Evolutionary conservation across 305 asterid genomes (phyloP), one percentile per base, ranked within the genome.

Genomic region (Ajuga reptans): DNA sequence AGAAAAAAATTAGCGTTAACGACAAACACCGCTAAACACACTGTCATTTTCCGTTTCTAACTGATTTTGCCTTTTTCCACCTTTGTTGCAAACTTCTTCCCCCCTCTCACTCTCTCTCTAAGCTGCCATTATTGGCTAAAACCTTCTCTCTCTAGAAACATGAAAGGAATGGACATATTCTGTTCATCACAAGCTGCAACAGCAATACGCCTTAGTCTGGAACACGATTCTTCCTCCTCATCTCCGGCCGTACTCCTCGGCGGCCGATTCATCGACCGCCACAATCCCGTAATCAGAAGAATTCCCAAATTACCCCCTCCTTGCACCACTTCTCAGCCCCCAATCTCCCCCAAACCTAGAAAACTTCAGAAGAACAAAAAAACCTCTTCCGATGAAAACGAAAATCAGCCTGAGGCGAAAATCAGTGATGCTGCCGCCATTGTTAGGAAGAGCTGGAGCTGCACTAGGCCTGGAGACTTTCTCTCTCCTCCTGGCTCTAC

Each of bases 261-360:
- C 67, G 52, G 34, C 57, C 83, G 84, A 8, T 82, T 85, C 53
- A 86, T 93, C 50, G 99, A 93, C 81, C 92, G 99, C 54, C 77
- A 81, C 81, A 93, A 93, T 53, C 99, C 99, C 51, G 87, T 90
- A n/a, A 89, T 93, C 50, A 75, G 77, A 47, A 77, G 94, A 41
- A 37, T 71, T 7, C 66, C 80, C 8, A 83, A 63, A 71, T 5
- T 79, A 0, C 51, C 46, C 46, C 74, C 85, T 34, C 82, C 83
- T 34, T 43, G 68, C 69, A 50, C 52, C 27, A 61, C 76, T 17
- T 66, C 87, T 14, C 75, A 68, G 31, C 76, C 62, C 10, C 80
- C 77, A 6, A 8, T 51, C 14, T 10, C 36, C 64, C 82, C 82
- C 4, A 69, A 61, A 14, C 81, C 87, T 6, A 70, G 57, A 12